Evolutionary conservation across 768 basidiomycete species (phyloP).

Genomic region (Pulveroboletus sp.): DNA sequence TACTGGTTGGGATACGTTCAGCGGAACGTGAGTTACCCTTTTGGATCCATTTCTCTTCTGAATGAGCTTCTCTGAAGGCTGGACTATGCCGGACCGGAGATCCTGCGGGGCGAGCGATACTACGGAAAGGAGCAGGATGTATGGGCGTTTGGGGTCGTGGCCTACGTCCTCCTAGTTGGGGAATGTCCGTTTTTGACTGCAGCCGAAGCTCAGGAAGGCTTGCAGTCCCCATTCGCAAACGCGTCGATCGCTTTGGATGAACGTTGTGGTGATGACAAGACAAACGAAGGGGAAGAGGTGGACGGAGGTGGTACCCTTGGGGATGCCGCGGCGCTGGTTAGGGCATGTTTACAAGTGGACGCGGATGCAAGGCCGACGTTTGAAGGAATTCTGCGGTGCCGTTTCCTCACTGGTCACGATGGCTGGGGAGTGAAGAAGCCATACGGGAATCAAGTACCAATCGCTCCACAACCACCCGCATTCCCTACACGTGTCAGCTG

Average conservation of each 20-base stretch:
- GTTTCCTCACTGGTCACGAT: constrained; percentile 72
- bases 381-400: constrained; percentile 71
- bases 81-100: constrained; percentile 96
- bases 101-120: constrained; percentile 90
- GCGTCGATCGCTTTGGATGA: constrained; percentile 77
- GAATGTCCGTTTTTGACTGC: constrained; percentile 92
- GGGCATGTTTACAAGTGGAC: constrained; percentile 80
- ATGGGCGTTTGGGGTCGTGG: constrained; percentile 97
- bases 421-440: constrained; percentile 60
- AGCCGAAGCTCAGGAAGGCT: constrained; percentile 84
- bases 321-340: constrained; percentile 82
- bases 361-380: constrained; percentile 79
- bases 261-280: constrained; percentile 71
- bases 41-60: constrained; percentile 1
- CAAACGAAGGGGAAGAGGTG: constrained; percentile 65
- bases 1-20: constrained; percentile 87
- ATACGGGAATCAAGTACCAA: constrained; percentile 26
- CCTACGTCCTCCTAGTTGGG: constrained; percentile 87
- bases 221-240: constrained; percentile 69
- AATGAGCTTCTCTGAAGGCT: constrained; percentile 42
- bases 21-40: constrained; percentile 71
- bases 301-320: constrained; percentile 83
- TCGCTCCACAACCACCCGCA: constrained; percentile 29
- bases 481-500: constrained; percentile 28
- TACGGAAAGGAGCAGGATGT: constrained; percentile 96